A percentile compares a stretch with the other conserved stretches of the same genome.
Evolutionary conservation across 208 protist genomes (phyloP).

Genomic region (Wallacemonas sp.): DNA sequence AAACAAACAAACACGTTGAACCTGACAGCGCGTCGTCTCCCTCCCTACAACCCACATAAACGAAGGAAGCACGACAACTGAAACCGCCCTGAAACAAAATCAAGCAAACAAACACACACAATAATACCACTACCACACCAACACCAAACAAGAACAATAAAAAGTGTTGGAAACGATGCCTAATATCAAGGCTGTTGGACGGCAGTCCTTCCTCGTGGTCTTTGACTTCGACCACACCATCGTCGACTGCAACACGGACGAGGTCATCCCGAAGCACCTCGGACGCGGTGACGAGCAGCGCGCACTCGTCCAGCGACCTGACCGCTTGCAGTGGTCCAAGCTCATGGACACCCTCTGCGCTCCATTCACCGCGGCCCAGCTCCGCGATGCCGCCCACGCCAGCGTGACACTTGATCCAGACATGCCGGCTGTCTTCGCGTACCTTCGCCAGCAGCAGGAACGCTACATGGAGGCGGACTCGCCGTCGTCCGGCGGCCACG

Average conservation of each 20-base stretch:
- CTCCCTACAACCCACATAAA: background rate
- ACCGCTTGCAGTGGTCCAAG: constrained; percentile 74
- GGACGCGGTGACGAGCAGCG: constrained; percentile 40
- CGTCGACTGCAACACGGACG: constrained; percentile 86
- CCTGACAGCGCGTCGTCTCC: no score
- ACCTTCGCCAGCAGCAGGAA: constrained; percentile 40
- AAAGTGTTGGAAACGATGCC: constrained; percentile 3
- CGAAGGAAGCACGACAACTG: background rate
- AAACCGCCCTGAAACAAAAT: background rate
- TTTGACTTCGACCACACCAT: constrained; percentile 92
- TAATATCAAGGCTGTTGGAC: constrained; percentile 41
- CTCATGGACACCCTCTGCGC: constrained; percentile 74
- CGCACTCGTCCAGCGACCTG: constrained; percentile 26
- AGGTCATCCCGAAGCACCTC: constrained; percentile 61
- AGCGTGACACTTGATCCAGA: constrained; percentile 50
- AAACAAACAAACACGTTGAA: background rate
- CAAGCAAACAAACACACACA: background rate
- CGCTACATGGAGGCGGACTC: constrained; percentile 11
- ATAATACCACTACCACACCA: no score
- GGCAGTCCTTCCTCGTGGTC: constrained; percentile 87
- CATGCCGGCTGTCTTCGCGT: constrained; percentile 76
- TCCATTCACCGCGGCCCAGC: constrained; percentile 51
- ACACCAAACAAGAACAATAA: background rate
- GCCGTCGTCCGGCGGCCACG: no score
- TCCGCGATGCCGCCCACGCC: constrained; percentile 49